Base-by-base conservation (phyloP, 495 filamentous ascomycete species). In the Penicillium bovifimosum region DNA sequence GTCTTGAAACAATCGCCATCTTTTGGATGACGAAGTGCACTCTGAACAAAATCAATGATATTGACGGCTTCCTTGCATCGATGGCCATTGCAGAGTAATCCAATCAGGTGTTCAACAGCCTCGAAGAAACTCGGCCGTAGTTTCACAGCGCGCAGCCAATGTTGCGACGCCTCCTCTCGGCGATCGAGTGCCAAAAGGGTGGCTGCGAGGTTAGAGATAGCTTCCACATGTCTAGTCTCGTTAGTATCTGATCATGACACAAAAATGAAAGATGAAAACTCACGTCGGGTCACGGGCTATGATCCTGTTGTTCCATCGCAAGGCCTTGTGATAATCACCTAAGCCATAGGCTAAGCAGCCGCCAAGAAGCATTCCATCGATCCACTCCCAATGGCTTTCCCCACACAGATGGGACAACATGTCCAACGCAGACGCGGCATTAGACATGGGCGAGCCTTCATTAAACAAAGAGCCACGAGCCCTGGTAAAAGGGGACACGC, bases 301-400 rank as follows among this genome's bases (percentile, higher is more conserved):
- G 46, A 97, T 92, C 57, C 86, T 85, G 10, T 77, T 81, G 70
- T 96, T 97, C 91, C 90, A 96, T 43, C 87, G 80, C 62, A 91
- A 72, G 8, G 95, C 89, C 62, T 87, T 85, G 50, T 88, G 81
- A 64, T 95, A 92, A 62, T 91, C 86, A 47, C 90, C 88, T 9
- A 98, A 72, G 9, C 90, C 95, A 75, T 96, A 97, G 34, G 95
- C 87, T 44, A 98, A 75, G 64, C 93, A 98, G 5, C 93, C 93
- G 31, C 86, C 91, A 13, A 98, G 80, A 18, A 96, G 74, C 79
- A 98, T 95, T 13, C 95, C 93, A 67, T 97, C 92, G 49, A 92
- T 82, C 93, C 93, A 98, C 58, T 85, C 81, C 90, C 92, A 96
- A 13, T 79, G 80, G 63, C 90, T 92, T 60, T 96, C 87, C 58